Conservation (phyloP, 2,329 filamentous ascomycete species). For the Rutstroemia sp. region DNA sequence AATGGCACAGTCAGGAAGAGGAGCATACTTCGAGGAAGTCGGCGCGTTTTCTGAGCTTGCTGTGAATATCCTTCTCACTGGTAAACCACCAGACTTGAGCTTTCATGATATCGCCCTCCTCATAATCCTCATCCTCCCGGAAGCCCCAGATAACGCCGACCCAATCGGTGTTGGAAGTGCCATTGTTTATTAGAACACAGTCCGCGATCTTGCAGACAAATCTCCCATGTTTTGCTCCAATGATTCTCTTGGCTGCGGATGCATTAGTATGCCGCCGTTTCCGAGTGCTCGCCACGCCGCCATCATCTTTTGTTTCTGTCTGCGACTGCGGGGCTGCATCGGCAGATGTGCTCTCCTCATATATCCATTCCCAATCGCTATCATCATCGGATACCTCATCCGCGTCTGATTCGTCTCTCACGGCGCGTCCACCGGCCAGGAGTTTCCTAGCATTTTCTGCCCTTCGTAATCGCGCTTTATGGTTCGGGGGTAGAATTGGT, state of each 20-base stretch:
- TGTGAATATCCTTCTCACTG: conserved; percentile 80
- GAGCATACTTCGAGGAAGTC: conserved; percentile 63
- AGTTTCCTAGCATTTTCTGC: conserved; percentile 37
- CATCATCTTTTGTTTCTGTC: background rate
- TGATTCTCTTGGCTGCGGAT: conserved; percentile 43
- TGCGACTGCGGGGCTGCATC: background rate
- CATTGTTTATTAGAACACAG: conserved; percentile 77
- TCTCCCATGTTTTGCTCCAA: conserved; percentile 70
- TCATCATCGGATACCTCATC: conserved; percentile 66
- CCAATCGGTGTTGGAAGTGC: conserved; percentile 83
- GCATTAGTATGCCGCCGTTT: conserved; percentile 17
- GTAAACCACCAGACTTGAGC: conserved; percentile 79
- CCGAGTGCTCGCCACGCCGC: conserved; percentile 14
- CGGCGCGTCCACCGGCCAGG: conserved; percentile 13
- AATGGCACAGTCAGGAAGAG: background rate
- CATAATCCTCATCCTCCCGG: conserved; percentile 65
- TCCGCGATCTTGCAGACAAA: conserved; percentile 82
- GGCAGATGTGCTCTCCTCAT: conserved; percentile 7
- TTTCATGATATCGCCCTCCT: conserved; percentile 47
- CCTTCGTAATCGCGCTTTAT: conserved; percentile 20
- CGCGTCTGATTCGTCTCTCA: conserved; percentile 76
- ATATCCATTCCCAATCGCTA: conserved; percentile 74
- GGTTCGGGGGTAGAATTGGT: conserved; percentile 12
- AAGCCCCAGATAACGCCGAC: conserved; percentile 85
- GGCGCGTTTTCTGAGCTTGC: conserved; percentile 70